A percentile compares a stretch with the other conserved stretches of the same genome.
phyloP scores from a whole-genome alignment of 1,284 basidiomycete genomes.

The Cryptococcus maquisensis region DNA sequence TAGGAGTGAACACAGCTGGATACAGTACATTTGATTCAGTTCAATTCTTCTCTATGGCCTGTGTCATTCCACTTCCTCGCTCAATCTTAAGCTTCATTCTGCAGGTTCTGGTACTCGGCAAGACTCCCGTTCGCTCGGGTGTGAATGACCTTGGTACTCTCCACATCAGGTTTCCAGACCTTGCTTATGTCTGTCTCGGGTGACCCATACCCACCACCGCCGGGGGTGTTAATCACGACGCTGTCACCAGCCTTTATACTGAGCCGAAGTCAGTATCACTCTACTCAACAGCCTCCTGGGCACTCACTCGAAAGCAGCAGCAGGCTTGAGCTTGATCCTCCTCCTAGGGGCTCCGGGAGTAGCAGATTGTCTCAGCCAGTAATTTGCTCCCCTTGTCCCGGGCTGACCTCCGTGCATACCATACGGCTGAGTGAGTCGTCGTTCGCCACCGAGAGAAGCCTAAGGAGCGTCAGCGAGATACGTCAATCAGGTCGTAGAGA shows the following conservation, averaged over 20 bases:
- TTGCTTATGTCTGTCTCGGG: not conserved
- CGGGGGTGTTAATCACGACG: conserved; percentile 7
- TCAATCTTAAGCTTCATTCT: too few relatives aligned
- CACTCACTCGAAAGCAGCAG: conserved; percentile 5
- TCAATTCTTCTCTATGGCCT: too few relatives aligned
- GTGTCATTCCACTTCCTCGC: too few relatives aligned
- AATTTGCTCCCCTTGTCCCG: conserved; percentile 74
- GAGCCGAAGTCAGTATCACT: not conserved
- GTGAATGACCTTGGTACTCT: too few relatives aligned
- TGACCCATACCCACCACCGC: conserved; percentile 7
- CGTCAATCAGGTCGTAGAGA: not conserved
- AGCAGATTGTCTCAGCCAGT: conserved; percentile 53
- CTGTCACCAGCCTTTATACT: conserved; percentile 10
- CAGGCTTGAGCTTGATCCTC: conserved; percentile 7
- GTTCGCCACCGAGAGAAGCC: conserved; percentile 59
- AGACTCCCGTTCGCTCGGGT: not conserved
- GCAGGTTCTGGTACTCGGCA: not conserved
- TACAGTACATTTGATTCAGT: too few relatives aligned
- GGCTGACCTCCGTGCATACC: conserved; percentile 80
- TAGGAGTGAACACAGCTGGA: too few relatives aligned
- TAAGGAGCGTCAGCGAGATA: not conserved
- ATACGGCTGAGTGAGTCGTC: conserved; percentile 86
- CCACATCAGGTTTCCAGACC: too few relatives aligned
- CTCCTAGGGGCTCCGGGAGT: not conserved
- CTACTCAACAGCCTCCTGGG: not conserved